Evolutionary conservation across 78 protist genomes (phyloP), one percentile per base, ranked within the genome.

Genomic region (Mastigamoeba balamuthi): DNA sequence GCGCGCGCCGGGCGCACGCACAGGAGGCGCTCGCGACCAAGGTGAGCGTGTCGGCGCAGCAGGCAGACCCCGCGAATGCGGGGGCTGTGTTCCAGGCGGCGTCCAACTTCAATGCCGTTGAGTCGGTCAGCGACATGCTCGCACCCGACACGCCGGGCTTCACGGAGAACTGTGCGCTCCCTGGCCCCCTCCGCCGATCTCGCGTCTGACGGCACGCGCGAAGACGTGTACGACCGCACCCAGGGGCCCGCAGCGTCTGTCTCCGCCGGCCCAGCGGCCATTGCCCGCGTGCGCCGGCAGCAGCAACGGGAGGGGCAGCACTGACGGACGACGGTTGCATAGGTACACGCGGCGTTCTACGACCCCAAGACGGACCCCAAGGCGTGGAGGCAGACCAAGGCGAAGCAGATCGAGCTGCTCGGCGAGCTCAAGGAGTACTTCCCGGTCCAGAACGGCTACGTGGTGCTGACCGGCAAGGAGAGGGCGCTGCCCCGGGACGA

Each of bases 11-110:
- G n/a, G n/a, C n/a, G n/a, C n/a, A n/a, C n/a, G n/a, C n/a, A n/a
- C n/a, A n/a, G n/a, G n/a, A n/a, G n/a, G n/a, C n/a, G n/a, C n/a
- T n/a, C n/a, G n/a, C n/a, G n/a, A n/a, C n/a, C n/a, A n/a, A n/a
- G n/a, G n/a, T n/a, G n/a, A n/a, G n/a, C n/a, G n/a, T n/a, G n/a
- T n/a, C n/a, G n/a, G n/a, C n/a, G n/a, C n/a, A n/a, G n/a, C n/a
- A n/a, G n/a, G n/a, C n/a, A n/a, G n/a, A n/a, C n/a, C n/a, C n/a
- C n/a, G n/a, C n/a, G n/a, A 48, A 53, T 33, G 65, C 17, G 65
- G 36, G 70, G 4, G 70, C 40, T 5, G 70, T 73, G 40, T 44
- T 73, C 76, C 76, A 73, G 7, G 76, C 30, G 7, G 76, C 76
- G 25, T 33, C 48, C 6, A 58, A 73, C 28, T 73, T 53, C 76